Percentiles rank a stretch among this genome's conserved stretches.
These are phyloP conservation scores for Boletus reticuloceps DNA, from an alignment of 768 basidiomycete genomes.

Conservation along the genomic window DNA sequence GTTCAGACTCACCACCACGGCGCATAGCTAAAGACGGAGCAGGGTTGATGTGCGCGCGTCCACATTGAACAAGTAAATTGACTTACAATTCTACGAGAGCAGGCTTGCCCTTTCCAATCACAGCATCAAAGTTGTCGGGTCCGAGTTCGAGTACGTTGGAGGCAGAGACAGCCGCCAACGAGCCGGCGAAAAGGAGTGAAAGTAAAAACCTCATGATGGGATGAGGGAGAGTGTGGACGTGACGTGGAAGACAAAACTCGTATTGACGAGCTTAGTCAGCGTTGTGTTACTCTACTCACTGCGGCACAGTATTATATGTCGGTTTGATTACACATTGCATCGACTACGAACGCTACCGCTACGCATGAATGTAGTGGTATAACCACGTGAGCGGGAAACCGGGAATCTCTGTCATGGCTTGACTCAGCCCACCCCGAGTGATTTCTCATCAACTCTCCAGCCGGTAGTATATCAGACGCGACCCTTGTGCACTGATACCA, in stretches of 20 bases:
- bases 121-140: slow-evolving; percentile 69
- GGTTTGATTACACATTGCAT: too few species aligned
- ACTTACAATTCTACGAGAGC: slow-evolving; percentile 91
- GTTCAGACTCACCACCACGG: slow-evolving; percentile 74
- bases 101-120: slow-evolving; percentile 77
- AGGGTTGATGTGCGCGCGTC: background rate
- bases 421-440: slow-evolving; percentile 6
- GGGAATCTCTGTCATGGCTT: background rate
- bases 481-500: background rate
- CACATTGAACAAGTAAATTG: background rate
- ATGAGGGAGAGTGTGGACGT: slow-evolving; percentile 14
- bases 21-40: slow-evolving; percentile 55
- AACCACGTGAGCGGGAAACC: too few species aligned
- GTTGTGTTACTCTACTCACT: background rate
- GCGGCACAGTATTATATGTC: too few species aligned
- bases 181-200: slow-evolving; percentile 52
- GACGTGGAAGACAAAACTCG: slow-evolving; percentile 27
- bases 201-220: slow-evolving; percentile 57
- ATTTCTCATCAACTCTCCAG: slow-evolving; percentile 22
- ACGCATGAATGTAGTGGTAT: too few species aligned
- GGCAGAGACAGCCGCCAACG: slow-evolving; percentile 56
- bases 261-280: slow-evolving; percentile 22
- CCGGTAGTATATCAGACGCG: background rate
- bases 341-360: too few species aligned
- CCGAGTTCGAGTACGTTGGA: slow-evolving; percentile 85